Conservation (phyloP, 2,329 filamentous ascomycete genomes). For the Fusarium palustre region DNA sequence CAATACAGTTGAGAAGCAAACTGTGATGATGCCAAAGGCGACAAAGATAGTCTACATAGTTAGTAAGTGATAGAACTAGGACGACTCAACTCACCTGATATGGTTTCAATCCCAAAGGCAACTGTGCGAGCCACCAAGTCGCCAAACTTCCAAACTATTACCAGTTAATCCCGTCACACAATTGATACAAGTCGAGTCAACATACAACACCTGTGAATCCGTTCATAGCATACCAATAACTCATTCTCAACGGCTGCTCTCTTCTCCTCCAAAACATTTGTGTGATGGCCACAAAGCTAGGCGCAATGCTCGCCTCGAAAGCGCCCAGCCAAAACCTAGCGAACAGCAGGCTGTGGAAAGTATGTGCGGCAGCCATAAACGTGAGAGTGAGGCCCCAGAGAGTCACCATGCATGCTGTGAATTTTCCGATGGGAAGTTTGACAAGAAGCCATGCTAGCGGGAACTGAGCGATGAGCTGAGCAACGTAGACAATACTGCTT, state of each 20-base stretch:
- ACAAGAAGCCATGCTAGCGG: slow-evolving; percentile 66
- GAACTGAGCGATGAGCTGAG: slow-evolving; percentile 59
- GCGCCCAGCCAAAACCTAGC: slow-evolving; percentile 60
- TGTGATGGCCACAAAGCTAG: slow-evolving; percentile 49
- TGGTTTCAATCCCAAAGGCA: slow-evolving; percentile 28
- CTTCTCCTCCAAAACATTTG: slow-evolving; percentile 54
- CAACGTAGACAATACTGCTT: slow-evolving; percentile 53
- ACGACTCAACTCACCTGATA: slow-evolving; percentile 4
- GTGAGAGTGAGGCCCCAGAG: slow-evolving; percentile 65
- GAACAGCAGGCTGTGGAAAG: slow-evolving; percentile 59
- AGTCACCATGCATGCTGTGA: slow-evolving; percentile 62
- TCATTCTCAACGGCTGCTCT: slow-evolving; percentile 48
- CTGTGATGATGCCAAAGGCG: slow-evolving; percentile 54
- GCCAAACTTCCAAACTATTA: slow-evolving; percentile 34
- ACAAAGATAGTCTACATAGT: slow-evolving; percentile 46
- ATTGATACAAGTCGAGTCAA: accelerated
- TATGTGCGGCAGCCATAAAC: slow-evolving; percentile 63
- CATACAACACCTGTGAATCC: slow-evolving; percentile 33
- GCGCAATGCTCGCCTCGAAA: slow-evolving; percentile 60
- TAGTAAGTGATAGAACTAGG: accelerated
- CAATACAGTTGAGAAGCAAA: slow-evolving; percentile 61
- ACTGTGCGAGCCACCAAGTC: slow-evolving; percentile 36
- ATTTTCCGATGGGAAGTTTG: slow-evolving; percentile 66
- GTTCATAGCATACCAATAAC: slow-evolving; percentile 40
- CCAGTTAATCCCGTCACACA: accelerated